Evolutionary conservation across 192 early-diverging fungal genomes (phyloP), one percentile per base, ranked within the genome.

Genomic region (Backusella westeae): DNA sequence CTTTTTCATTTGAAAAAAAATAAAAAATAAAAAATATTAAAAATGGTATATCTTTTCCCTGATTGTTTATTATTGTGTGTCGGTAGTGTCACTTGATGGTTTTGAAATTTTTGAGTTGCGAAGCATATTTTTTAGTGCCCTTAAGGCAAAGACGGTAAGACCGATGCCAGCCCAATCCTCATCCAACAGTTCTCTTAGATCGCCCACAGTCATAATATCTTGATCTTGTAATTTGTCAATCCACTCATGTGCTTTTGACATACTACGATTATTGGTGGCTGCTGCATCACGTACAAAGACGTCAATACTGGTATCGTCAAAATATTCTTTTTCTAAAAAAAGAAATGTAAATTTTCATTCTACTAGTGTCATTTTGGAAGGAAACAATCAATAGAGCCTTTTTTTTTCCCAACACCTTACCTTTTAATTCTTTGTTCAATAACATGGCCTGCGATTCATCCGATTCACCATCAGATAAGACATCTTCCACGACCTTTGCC

Each of bases 151-250:
- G 6, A 88, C 87, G 0, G 87, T 88, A 2, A 88, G 70, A 21
- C 84, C 85, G 46, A 88, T 84, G 9, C 87, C 88, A 17, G 80
- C 78, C 92, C 92, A 93, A 73, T 93, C 92, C 69, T 90, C 88
- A 26, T 93, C 91, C 69, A 87, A 85, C 29, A 93, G 71, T 67
- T 89, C 89, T 56, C 87, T 84, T 75, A 93, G 70, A 74, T 93
- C 91, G 0, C 91, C 92, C 36, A 93, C 88, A 0, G 91, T 92
- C 91, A 92, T 89, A 53, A 93, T 86, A 75, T 93, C 92, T 77
- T 93, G 91, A 29, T 81, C 78, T 49, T 93, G 88, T 41, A 93
- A 82, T 76, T 87, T 89, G 3, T 78, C 72, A 4, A 88, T 71
- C 92, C 92, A 93, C 71, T 93, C 91, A 8, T 84, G 84, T 14